These are phyloP conservation scores for Neocatenulostroma microsporum DNA, from an alignment of 2,329 filamentous ascomycete genomes.

Conservation along the genomic window DNA sequence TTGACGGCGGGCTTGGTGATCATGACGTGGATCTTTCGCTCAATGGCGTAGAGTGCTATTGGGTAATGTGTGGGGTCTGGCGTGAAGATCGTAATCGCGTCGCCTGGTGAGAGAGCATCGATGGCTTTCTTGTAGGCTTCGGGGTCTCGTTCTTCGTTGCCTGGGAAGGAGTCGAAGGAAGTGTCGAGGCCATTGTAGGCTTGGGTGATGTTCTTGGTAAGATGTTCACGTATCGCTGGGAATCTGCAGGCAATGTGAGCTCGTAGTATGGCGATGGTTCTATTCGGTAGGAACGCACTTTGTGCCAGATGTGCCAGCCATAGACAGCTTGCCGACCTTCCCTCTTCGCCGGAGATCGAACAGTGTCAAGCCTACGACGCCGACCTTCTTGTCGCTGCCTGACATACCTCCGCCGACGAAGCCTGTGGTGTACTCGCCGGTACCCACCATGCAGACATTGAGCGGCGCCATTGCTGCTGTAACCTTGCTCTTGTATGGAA, in stretches of 20 bases:
- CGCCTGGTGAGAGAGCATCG: slow-evolving; percentile 69
- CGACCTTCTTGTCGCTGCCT: slow-evolving; percentile 90
- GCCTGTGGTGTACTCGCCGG: slow-evolving; percentile 93
- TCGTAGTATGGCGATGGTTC: not conserved
- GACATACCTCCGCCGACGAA: slow-evolving; percentile 80
- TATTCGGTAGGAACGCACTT: slow-evolving; percentile 45
- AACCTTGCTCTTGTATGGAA: slow-evolving; percentile 9
- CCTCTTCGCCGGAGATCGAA: slow-evolving; percentile 83
- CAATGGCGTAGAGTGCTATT: slow-evolving; percentile 85
- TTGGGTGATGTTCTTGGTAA: slow-evolving; percentile 77
- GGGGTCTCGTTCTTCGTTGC: slow-evolving; percentile 64
- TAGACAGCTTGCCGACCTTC: slow-evolving; percentile 76
- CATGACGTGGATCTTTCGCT: slow-evolving; percentile 79
- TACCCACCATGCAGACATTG: slow-evolving; percentile 59
- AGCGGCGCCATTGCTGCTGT: slow-evolving; percentile 37
- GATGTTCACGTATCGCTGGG: slow-evolving; percentile 78
- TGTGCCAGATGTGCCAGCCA: slow-evolving; percentile 81
- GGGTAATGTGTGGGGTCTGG: slow-evolving; percentile 88
- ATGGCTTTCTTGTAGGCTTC: slow-evolving; percentile 85
- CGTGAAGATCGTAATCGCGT: slow-evolving; percentile 93
- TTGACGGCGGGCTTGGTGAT: slow-evolving; percentile 93
- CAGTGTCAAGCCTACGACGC: slow-evolving; percentile 81
- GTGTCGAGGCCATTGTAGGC: slow-evolving; percentile 86
- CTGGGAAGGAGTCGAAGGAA: slow-evolving; percentile 73
- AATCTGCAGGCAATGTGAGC: slow-evolving; percentile 40